Conservation (phyloP, 352 stramenopile species). For the Salisapilia sapeloensis region DNA sequence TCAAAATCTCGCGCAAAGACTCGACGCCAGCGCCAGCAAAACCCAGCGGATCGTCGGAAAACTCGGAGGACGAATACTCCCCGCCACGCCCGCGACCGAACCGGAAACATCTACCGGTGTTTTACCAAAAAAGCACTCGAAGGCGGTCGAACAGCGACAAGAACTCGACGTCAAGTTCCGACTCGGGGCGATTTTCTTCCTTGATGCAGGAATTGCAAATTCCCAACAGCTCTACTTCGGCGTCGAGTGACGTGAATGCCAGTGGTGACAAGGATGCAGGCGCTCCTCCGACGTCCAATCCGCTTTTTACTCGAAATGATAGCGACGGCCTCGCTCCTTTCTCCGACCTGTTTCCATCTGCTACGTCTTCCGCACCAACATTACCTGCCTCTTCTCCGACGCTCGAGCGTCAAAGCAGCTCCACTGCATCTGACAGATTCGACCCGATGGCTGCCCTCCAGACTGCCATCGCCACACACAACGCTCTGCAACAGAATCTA, state of each 20-base stretch:
- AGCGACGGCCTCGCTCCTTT: conserved; percentile 26
- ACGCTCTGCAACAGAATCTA: too few relatives aligned
- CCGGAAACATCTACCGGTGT: conserved; percentile 68
- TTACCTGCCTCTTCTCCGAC: conserved; percentile 4
- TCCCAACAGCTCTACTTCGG: conserved; percentile 2
- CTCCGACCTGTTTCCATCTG: conserved; percentile 21
- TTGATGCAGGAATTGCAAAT: conserved; percentile 15
- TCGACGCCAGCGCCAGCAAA: conserved; percentile 3
- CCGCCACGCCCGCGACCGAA: conserved; percentile 63
- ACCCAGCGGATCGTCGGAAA: conserved; percentile 1
- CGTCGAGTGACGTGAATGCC: conserved; percentile 1
- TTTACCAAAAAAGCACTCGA: conserved; percentile 37
- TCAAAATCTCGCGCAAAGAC: conserved; percentile 65
- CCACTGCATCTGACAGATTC: too few relatives aligned
- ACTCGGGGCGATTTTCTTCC: conserved; percentile 9
- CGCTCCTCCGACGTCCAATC: conserved; percentile 17
- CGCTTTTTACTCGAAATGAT: conserved; percentile 34
- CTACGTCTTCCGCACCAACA: conserved; percentile 16
- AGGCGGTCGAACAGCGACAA: conserved; percentile 20
- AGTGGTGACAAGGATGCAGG: conserved; percentile 5
- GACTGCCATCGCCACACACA: too few relatives aligned
- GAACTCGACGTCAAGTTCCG: conserved; percentile 10
- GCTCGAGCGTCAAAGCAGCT: too few relatives aligned
- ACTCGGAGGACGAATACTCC: conserved; percentile 9
- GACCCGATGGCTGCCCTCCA: too few relatives aligned